phyloP scores from a whole-genome alignment of 352 stramenopile genomes.

The Bremia lactucae region DNA sequence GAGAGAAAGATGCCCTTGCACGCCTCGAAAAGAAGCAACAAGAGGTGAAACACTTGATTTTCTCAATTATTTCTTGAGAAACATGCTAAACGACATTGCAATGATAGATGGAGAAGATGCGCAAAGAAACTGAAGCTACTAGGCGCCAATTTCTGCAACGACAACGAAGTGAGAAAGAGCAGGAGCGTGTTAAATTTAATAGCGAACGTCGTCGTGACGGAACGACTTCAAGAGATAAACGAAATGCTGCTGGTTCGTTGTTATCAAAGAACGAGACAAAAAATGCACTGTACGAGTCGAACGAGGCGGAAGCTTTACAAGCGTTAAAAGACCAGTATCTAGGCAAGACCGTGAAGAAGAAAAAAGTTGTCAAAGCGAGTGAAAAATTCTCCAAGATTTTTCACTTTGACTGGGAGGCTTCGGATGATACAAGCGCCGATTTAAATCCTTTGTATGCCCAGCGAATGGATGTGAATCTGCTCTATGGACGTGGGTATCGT shows the following conservation, averaged over 20 bases:
- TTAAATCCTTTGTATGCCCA: constrained; percentile 88
- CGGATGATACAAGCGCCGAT: constrained; percentile 86
- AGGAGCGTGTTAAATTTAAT: constrained; percentile 9
- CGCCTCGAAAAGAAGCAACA: constrained; percentile 58
- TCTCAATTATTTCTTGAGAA: constrained; percentile 1
- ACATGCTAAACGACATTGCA: constrained; percentile 5
- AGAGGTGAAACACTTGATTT: constrained; percentile 20
- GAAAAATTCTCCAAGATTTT: constrained; percentile 91
- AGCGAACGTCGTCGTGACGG: constrained; percentile 13
- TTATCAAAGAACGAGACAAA: constrained; percentile 11
- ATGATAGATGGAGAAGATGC: constrained; percentile 41
- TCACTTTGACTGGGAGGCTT: constrained; percentile 90
- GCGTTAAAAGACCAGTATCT: constrained; percentile 86
- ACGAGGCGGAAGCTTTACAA: constrained; percentile 69
- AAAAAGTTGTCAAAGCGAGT: constrained; percentile 86
- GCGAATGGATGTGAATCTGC: constrained; percentile 81
- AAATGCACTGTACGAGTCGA: constrained; percentile 18
- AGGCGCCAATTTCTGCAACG: constrained; percentile 54
- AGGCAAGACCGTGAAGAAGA: constrained; percentile 78
- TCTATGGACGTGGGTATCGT: constrained; percentile 88
- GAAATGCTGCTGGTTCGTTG: constrained; percentile 1
- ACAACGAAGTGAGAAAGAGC: constrained; percentile 31
- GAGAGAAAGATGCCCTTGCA: constrained; percentile 62
- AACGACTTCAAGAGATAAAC: constrained; percentile 3
- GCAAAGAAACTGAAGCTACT: constrained; percentile 40